Evolutionary conservation across 306 rosid genomes (phyloP).

Genomic region (Castanea mollissima): DNA sequence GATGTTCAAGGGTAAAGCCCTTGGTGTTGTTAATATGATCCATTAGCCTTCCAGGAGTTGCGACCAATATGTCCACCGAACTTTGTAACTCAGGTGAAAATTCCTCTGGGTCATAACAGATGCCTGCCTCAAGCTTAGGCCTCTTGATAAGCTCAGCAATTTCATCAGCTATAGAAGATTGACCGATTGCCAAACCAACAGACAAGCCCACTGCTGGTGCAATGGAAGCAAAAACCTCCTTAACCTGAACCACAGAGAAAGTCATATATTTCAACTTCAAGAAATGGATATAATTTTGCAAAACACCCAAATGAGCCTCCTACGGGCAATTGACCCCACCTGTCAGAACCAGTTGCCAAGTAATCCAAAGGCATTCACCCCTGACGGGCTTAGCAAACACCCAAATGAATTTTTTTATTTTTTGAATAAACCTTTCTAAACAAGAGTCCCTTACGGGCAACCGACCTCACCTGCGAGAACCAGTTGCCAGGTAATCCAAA

Average conservation of each 20-base stretch:
- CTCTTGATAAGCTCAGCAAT: conserved; percentile 54
- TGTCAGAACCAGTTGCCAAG: no score
- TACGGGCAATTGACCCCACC: no score
- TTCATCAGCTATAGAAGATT: conserved; percentile 74
- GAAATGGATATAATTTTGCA: neutral
- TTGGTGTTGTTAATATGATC: conserved; percentile 74
- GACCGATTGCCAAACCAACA: conserved; percentile 90
- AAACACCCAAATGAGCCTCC: no score
- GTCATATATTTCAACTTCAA: neutral
- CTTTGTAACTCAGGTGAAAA: conserved; percentile 35
- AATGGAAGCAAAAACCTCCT: conserved; percentile 64
- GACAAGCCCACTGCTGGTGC: conserved; percentile 73
- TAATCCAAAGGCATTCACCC: no score
- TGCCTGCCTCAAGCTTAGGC: conserved; percentile 57
- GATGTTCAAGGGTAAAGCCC: conserved; percentile 92
- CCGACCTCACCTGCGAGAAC: no score
- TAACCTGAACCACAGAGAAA: conserved; percentile 34
- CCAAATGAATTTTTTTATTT: no score
- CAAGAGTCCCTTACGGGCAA: no score
- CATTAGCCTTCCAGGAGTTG: conserved; percentile 92
- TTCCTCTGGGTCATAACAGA: conserved; percentile 55
- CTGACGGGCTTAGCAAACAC: neutral
- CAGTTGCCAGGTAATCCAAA: no score
- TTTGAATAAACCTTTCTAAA: no score
- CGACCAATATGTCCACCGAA: conserved; percentile 86